Base-by-base conservation (phyloP, 1,284 basidiomycete genomes). In the Pseudozyma thailandica region DNA sequence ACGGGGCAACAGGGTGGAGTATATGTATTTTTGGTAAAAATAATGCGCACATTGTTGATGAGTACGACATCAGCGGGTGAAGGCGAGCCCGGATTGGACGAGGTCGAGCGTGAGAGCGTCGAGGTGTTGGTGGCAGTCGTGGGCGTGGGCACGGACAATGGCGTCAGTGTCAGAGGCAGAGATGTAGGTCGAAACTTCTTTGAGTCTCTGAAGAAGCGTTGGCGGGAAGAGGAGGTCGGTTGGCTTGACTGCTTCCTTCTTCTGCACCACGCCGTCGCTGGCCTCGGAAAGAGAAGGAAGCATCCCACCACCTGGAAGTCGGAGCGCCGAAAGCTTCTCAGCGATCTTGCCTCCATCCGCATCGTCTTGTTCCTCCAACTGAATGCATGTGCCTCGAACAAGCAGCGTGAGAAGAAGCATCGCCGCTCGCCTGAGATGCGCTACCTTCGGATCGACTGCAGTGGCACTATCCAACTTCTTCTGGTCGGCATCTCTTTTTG, bases 361-460 rank as follows among this genome's bases (percentile, higher is more conserved):
- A 37, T 25, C 39, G 4, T 64, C 55, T 2, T 20, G 23, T 15
- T 65, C 61, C 12, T 77, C 53, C 20, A 81, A 45, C 54, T 80
- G 79, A 31, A 79, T 42, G 3, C 62, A 35, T 0, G 72, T 56
- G 1, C 62, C 75, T 1, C 74, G 51, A 2, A 82, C 35, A 5
- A 82, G 42, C 10, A 78, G 52, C 2, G 63, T 59, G 7, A 82
- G 54, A 4, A 82, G 68, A 12, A 82, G 54, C 39, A 81, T 58
- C 2, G 79, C 81, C 2, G 74, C 63, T 4, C 81, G 66, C 2
- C 81, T 63, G 23, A 82, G 51, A 51, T 78, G 76, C 3, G 80
- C 77, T 10, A 75, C 60, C 28, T 74, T 76, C 6, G 72, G 33
- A 38, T 82, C 77, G 9, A 21, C 55, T 4, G 31, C 52, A 7